Evolutionary conservation across 2,329 filamentous ascomycete species (phyloP), one percentile per base, ranked within the genome.

Genomic region (Nectriaceae sp.): DNA sequence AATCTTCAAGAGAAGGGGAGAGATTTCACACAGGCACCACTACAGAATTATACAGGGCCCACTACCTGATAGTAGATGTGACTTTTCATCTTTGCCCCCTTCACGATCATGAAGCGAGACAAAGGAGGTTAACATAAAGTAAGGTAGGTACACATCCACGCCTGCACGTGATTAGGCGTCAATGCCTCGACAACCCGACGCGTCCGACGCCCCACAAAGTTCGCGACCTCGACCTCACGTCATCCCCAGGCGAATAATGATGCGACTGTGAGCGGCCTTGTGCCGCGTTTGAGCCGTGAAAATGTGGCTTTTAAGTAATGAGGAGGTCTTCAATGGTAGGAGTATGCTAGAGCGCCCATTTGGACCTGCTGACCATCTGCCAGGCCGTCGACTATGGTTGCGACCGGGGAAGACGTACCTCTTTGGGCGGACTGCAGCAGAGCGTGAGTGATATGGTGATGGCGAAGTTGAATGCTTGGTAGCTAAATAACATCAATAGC

Each of bases 361-460:
- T 5, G 44, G 15, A 18, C 29, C 24, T 15, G 2, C 31, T 8
- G 46, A 49, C 55, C 46, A 21, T 41, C 38, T 40, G 26, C 29
- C 38, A 74, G 71, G 70, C 42, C 67, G 69, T 21, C 84, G 83
- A 61, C 76, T 92, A 57, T 96, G 92, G 92, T 78, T 96, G 52
- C 84, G 87, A 49, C 92, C 92, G 2, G 92, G 91, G 42, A 90
- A 90, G 66, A 84, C 82, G 60, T 93, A 94, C 67, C 79, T 96
- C 18, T 89, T 96, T 65, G 93, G 93, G 47, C 84, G 93, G 55
- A 91, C 89, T 31, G 80, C 79, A 52, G 78, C 80, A 47, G 84
- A 88, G 62, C 76, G 84, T 83, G 76, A 59, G 77, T 56, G 11
- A 6, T 11, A 15, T 6, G 24, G 13, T 29, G 24, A 6, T 29